A percentile compares a stretch with the other conserved stretches of the same genome.
Evolutionary conservation across 306 rosid species (phyloP).

Genomic region (Gastrolobium villosum): DNA sequence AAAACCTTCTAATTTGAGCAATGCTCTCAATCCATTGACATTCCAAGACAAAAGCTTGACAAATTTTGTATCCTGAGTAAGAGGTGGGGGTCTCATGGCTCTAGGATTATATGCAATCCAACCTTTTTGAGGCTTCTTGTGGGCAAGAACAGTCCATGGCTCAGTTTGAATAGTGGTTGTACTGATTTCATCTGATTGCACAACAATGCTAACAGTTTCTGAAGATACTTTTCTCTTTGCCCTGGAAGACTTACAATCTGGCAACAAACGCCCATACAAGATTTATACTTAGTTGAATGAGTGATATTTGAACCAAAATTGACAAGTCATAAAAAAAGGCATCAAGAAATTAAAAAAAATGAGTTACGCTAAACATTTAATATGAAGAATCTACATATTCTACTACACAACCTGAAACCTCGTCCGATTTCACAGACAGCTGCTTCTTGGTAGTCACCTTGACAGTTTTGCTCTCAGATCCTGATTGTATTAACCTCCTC

Average conservation of each 20-base stretch:
- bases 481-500: slow-evolving; percentile 59
- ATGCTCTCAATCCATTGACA: slow-evolving; percentile 94
- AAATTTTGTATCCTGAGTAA: slow-evolving; percentile 67
- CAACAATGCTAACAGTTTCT: slow-evolving; percentile 46
- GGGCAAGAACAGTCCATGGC: slow-evolving; percentile 92
- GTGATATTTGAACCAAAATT: slow-evolving; percentile 30
- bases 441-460: slow-evolving; percentile 56
- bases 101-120: slow-evolving; percentile 95
- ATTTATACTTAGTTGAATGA: slow-evolving; percentile 32
- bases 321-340: slow-evolving; percentile 24
- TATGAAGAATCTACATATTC: slow-evolving; percentile 35
- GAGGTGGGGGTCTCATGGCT: slow-evolving; percentile 79
- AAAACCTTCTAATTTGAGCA: slow-evolving; percentile 80
- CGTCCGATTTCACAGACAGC: slow-evolving; percentile 57
- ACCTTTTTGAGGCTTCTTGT: slow-evolving; percentile 93
- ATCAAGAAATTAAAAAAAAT: slow-evolving; percentile 6
- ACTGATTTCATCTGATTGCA: slow-evolving; percentile 46
- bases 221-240: slow-evolving; percentile 59
- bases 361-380: slow-evolving; percentile 5
- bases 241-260: slow-evolving; percentile 61
- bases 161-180: slow-evolving; percentile 58
- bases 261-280: slow-evolving; percentile 37
- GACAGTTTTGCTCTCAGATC: slow-evolving; percentile 51
- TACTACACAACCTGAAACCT: slow-evolving; percentile 64
- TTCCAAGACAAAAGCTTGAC: slow-evolving; percentile 93